phyloP scores from a whole-genome alignment of 345 rosid species.

The Salix exigua region DNA sequence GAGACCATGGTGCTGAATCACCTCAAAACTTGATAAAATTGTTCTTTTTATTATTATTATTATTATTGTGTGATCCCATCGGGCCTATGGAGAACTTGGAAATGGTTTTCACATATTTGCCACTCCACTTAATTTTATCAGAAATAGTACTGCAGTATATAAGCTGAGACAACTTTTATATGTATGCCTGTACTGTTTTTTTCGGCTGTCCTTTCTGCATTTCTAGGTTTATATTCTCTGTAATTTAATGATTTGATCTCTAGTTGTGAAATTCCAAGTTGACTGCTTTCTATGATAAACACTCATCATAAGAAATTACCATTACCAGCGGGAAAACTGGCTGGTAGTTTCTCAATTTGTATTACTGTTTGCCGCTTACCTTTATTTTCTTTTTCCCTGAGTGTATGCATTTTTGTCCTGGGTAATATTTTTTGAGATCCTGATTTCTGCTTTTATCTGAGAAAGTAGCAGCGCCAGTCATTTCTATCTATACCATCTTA shows the following conservation, averaged over 20 bases:
- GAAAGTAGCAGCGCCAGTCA: neutral
- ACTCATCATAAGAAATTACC: neutral
- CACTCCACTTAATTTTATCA: neutral
- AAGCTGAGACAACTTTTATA: neutral
- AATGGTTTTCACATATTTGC: neutral
- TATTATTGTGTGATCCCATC: neutral
- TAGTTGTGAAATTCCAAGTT: neutral
- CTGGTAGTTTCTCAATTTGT: neutral
- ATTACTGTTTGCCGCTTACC: neutral
- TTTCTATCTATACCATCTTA: neutral
- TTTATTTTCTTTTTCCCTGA: neutral
- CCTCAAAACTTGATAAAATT: neutral
- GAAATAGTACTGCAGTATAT: neutral
- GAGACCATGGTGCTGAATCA: neutral
- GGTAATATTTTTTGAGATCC: neutral
- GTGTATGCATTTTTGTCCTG: neutral
- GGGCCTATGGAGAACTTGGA: neutral
- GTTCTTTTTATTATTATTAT: too few species aligned
- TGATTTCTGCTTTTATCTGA: neutral
- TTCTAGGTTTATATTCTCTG: neutral
- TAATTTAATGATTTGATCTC: neutral
- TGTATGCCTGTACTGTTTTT: neutral
- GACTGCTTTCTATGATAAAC: neutral
- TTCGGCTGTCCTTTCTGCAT: neutral
- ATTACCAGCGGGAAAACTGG: neutral